phyloP scores from a whole-genome alignment of 163 green algal genomes.

The Volvox carteri region DNA sequence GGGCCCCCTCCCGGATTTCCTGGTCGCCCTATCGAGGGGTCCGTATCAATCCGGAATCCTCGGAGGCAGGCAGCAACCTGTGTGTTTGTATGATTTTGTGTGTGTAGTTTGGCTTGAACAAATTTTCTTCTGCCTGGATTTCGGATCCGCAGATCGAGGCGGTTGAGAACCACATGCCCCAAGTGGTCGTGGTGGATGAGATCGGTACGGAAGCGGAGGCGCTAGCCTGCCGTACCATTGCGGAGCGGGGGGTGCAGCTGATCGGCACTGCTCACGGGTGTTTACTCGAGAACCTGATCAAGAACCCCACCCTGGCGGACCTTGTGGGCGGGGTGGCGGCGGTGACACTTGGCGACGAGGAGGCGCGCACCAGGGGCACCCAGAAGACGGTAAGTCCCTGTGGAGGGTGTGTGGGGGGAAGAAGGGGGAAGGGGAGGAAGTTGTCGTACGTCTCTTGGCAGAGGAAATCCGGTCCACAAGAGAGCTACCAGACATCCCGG shows the following conservation, averaged over 20 bases:
- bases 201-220: constrained; percentile 95
- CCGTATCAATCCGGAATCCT: no score
- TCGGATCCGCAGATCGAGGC: constrained; percentile 86
- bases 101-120: no score
- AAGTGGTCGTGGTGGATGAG: constrained; percentile 89
- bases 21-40: no score
- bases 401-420: constrained; percentile 37
- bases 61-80: no score
- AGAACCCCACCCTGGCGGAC: constrained; percentile 80
- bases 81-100: no score
- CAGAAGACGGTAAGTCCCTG: constrained; percentile 91
- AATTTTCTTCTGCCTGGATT: not conserved
- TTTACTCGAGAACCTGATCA: constrained; percentile 93
- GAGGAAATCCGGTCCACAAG: no score
- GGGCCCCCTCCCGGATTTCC: no score
- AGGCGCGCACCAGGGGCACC: constrained; percentile 81
- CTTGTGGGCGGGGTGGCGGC: constrained; percentile 86
- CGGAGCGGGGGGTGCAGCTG: constrained; percentile 93
- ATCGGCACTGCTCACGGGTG: constrained; percentile 93
- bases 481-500: no score
- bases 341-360: constrained; percentile 92
- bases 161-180: constrained; percentile 97
- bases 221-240: constrained; percentile 92
- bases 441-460: not conserved
- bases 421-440: constrained; percentile 68